Evolutionary conservation across 352 stramenopile species (phyloP), one percentile per base, ranked within the genome.

Genomic region (Globisporangium cystogenes): DNA sequence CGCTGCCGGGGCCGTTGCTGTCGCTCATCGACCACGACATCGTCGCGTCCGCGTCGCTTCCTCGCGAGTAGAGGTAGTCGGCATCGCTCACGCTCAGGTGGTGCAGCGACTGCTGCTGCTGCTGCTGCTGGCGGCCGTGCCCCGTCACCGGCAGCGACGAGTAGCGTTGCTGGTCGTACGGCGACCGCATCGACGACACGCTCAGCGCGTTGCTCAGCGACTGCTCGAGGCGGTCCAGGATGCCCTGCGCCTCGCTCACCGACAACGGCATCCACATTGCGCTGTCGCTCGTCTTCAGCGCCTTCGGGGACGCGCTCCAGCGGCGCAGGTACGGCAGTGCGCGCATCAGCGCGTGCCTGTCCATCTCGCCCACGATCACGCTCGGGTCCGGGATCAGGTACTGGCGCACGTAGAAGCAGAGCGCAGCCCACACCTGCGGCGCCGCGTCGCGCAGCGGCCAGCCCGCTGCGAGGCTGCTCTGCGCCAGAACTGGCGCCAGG

Each of bases 391-490:
- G 53, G 41, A 75, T 57, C 15, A 72, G 57, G 10, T 90, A 66
- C 37, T 83, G 68, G 2, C 74, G 73, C 31, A 86, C 67, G 53
- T 87, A 93, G 50, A 67, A 69, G 31, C 68, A 76, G 16, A 93
- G 41, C 0, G 71, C 67, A 10, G 74, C 67, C 77, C 77, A 88
- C 7, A 90, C 48, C 39, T 86, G 70, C 12, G 72, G 63, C 35
- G 72, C 80, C 7, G 60, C 54, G 46, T 82, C 69, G 26, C 59
- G 42, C 18, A 57, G 36, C 12, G 64, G n/a, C 76, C 74, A 84
- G 6, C 70, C 65, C 11, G 59, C 59, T 0, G 57, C 21, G n/a
- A 72, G 59, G 10, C 42, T 71, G 20, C 55, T 68, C 41, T 76
- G 60, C 3, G 44, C 55, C 57, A 62, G 68, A 35, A 67, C 63